Evolutionary conservation across 352 stramenopile genomes (phyloP), one percentile per base, ranked within the genome.

Genomic region (Phytopythium vexans): DNA sequence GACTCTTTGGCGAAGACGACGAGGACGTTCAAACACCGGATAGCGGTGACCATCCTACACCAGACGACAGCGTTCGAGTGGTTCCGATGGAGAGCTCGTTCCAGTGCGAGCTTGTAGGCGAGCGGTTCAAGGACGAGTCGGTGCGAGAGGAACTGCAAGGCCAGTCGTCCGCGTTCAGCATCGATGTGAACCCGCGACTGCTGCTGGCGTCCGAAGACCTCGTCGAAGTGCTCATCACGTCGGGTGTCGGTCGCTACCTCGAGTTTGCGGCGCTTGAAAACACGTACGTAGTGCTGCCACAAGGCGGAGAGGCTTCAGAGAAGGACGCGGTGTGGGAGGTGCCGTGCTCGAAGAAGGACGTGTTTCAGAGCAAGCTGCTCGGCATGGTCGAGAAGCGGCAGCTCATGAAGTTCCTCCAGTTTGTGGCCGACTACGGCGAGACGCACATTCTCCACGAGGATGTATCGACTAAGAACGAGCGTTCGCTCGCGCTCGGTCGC

Each of bases 351-450:
- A 97, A 97, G 68, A 88, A 87, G 40, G 88, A 94, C 40, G 87
- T 97, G 15, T 96, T 97, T 58, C 81, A 87, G 40, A 92, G 83
- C 52, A 89, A 88, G 47, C 52, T 95, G 35, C 57, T 96, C n/a
- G 63, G 64, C 7, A 85, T 93, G 72, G 68, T 88, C 12, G 88
- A 97, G 59, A 97, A 97, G 54, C 80, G 88, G 2, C 73, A 86
- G 58, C 58, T 97, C 52, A 97, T 97, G 88, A 93, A 94, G 57
- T 97, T 97, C 45, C 43, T 96, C 31, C 88, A 95, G 65, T 95
- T 93, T 46, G 82, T 88, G 27, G 86, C 87, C 2, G 88, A 97
- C 64, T 92, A 92, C 42, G 78, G 80, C 5, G 79, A 89, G 61
- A 87, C 74, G 21, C 66, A 84, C 48, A 81, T 91, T 66, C 60